These are phyloP conservation scores for Schwanniomyces sp. DNA, from an alignment of 805 yeast species.

Conservation along the genomic window DNA sequence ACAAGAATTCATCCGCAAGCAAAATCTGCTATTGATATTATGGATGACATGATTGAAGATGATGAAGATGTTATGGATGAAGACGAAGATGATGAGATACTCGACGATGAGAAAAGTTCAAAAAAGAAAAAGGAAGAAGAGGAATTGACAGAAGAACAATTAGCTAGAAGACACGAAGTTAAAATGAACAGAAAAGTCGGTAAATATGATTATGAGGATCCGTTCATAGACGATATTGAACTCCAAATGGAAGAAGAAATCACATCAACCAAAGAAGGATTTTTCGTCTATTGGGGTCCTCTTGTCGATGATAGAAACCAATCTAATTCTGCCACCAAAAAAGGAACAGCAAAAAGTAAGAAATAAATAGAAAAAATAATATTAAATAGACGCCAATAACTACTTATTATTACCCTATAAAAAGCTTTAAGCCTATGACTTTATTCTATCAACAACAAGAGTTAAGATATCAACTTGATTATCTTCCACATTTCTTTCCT, in stretches of 20 bases:
- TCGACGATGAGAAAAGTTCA: constrained; percentile 11
- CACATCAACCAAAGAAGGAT: constrained; percentile 91
- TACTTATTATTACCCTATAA: background rate
- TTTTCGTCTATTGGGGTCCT: constrained; percentile 93
- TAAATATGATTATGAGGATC: constrained; percentile 89
- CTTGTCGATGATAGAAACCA: constrained; percentile 54
- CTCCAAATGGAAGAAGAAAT: constrained; percentile 90
- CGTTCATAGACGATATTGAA: constrained; percentile 95
- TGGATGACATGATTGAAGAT: constrained; percentile 38
- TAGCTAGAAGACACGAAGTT: constrained; percentile 44
- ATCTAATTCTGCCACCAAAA: constrained; percentile 16
- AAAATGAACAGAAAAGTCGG: constrained; percentile 74
- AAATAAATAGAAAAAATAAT: constrained; percentile 10
- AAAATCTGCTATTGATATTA: constrained; percentile 52
- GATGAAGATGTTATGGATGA: constrained; percentile 29
- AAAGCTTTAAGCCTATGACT: background rate
- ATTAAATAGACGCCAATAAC: background rate
- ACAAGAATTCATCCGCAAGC: constrained; percentile 67
- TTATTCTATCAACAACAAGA: constrained; percentile 35
- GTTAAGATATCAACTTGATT: constrained; percentile 35
- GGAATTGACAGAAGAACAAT: constrained; percentile 40
- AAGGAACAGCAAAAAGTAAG: constrained; percentile 25
- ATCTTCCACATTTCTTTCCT: constrained; percentile 12
- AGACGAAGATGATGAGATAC: constrained; percentile 30
- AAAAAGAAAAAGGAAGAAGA: constrained; percentile 20